Conservation (phyloP, 2,329 filamentous ascomycete species). For the Colletotrichum orchidophilum region DNA sequence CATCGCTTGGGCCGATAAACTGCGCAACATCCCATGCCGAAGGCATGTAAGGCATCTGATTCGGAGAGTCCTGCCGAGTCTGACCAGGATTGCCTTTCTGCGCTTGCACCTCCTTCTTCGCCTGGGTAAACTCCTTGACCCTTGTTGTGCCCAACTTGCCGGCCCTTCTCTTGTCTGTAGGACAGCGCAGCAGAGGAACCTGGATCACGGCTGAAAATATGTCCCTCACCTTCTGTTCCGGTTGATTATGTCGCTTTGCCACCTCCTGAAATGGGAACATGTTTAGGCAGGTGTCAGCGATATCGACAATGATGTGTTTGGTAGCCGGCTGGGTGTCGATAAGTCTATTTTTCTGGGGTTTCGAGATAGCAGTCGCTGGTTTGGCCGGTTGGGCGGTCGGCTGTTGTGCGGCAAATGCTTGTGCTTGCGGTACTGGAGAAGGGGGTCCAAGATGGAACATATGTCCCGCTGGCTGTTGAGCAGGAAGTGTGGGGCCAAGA, state of each 20-base stretch:
- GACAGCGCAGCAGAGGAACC: slow-evolving; percentile 56
- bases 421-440: neutral
- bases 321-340: slow-evolving; percentile 41
- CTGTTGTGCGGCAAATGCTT: neutral
- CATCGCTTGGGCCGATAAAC: slow-evolving; percentile 29
- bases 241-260: slow-evolving; percentile 53
- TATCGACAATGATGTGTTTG: slow-evolving; percentile 56
- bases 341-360: neutral
- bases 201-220: slow-evolving; percentile 59
- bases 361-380: neutral
- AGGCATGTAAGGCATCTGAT: slow-evolving; percentile 13
- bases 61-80: neutral
- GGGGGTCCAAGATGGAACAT: slow-evolving; percentile 4
- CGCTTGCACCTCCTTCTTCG: slow-evolving; percentile 47
- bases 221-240: slow-evolving; percentile 55
- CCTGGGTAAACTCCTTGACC: slow-evolving; percentile 53
- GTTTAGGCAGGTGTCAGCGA: slow-evolving; percentile 58
- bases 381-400: neutral
- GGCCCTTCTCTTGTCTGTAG: slow-evolving; percentile 53
- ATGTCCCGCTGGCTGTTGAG: slow-evolving; percentile 1
- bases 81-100: neutral
- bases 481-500: neutral
- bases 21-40: slow-evolving; percentile 32
- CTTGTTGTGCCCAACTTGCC: slow-evolving; percentile 52
- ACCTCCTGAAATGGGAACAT: slow-evolving; percentile 57